phyloP scores from a whole-genome alignment of 768 basidiomycete genomes.

The Cystobasidium onofrii region DNA sequence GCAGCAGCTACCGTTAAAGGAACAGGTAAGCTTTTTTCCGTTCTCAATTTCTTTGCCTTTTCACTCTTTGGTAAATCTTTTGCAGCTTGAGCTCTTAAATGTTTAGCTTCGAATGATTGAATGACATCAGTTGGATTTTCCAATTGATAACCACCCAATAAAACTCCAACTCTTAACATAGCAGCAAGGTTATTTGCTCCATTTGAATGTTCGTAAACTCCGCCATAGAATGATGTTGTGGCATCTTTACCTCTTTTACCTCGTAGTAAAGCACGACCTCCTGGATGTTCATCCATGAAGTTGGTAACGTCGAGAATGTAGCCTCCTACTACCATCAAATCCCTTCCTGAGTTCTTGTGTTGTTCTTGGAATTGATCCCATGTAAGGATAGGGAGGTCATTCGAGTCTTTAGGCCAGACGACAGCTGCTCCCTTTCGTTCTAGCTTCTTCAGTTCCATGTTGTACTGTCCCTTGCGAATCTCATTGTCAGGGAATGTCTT shows the following conservation, averaged over 20 bases:
- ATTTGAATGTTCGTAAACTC: slow-evolving; percentile 71
- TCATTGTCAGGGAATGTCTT: slow-evolving; percentile 81
- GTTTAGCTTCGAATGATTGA: slow-evolving; percentile 7
- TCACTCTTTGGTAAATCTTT: slow-evolving; percentile 10
- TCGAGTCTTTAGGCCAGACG: slow-evolving; percentile 49
- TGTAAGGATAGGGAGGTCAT: slow-evolving; percentile 62
- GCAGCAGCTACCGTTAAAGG: slow-evolving; percentile 19
- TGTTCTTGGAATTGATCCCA: slow-evolving; percentile 74
- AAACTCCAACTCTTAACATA: slow-evolving; percentile 65
- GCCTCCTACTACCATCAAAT: slow-evolving; percentile 67
- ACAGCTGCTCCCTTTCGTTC: slow-evolving; percentile 36
- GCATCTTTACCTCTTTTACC: slow-evolving; percentile 64
- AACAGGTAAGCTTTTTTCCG: not conserved
- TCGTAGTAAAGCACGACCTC: slow-evolving; percentile 58
- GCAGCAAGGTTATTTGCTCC: slow-evolving; percentile 73
- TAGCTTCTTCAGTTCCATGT: slow-evolving; percentile 33
- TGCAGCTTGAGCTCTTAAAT: slow-evolving; percentile 17
- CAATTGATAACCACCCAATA: slow-evolving; percentile 59
- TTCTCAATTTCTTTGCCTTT: slow-evolving; percentile 15
- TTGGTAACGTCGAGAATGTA: slow-evolving; percentile 76
- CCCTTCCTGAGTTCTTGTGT: slow-evolving; percentile 52
- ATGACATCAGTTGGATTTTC: slow-evolving; percentile 39
- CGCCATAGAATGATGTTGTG: slow-evolving; percentile 77
- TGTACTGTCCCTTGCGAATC: slow-evolving; percentile 66
- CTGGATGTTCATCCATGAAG: slow-evolving; percentile 71